Conservation (phyloP, 345 rosid genomes). For the Aegle marmelos region DNA sequence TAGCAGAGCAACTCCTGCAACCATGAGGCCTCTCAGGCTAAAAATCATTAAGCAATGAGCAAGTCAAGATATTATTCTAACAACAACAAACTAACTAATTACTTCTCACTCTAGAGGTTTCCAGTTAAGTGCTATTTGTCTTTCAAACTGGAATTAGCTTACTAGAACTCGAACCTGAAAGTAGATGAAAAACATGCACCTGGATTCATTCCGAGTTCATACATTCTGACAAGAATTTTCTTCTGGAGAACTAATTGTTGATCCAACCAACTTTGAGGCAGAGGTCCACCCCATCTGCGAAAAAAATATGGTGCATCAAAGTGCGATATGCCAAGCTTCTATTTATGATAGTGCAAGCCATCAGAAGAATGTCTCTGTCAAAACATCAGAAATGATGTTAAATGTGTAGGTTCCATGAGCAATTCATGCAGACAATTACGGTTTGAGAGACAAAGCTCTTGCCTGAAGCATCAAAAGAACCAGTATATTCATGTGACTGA, state of each 20-base stretch:
- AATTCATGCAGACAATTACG: too few relatives aligned
- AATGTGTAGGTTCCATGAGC: background rate
- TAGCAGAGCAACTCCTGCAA: background rate
- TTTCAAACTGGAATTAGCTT: background rate
- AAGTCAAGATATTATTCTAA: background rate
- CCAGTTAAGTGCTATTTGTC: background rate
- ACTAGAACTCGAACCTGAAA: background rate
- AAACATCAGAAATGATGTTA: background rate
- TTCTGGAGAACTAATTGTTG: slow-evolving; percentile 58
- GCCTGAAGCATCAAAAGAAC: slow-evolving; percentile 9
- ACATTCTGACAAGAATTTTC: slow-evolving; percentile 60
- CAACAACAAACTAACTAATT: background rate
- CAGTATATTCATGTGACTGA: background rate
- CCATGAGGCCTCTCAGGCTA: background rate
- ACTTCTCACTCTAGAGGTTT: background rate
- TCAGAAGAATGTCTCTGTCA: slow-evolving; percentile 9
- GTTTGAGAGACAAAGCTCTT: background rate
- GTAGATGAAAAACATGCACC: slow-evolving; percentile 29
- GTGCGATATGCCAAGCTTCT: background rate
- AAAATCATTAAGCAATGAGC: background rate
- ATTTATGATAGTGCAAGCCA: background rate
- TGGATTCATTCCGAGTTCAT: slow-evolving; percentile 75
- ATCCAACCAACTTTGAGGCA: slow-evolving; percentile 65
- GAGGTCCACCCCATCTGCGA: slow-evolving; percentile 75
- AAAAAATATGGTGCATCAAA: background rate